phyloP scores from a whole-genome alignment of 2,329 filamentous ascomycete species.

The Balansia obtecta region DNA sequence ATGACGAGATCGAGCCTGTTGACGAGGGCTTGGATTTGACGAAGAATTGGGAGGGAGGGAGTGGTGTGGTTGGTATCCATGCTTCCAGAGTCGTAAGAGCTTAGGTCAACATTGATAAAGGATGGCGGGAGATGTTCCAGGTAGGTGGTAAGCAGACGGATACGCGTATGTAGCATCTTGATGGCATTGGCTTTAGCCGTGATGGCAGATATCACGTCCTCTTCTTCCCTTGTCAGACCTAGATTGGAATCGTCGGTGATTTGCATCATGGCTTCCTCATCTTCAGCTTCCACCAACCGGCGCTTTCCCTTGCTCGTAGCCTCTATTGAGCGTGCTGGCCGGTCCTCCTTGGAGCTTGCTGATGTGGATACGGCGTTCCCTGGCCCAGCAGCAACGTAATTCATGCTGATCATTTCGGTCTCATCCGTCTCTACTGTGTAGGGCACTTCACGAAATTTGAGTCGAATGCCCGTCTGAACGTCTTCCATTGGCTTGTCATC shows the following conservation, averaged over 20 bases:
- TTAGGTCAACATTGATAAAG: conserved; percentile 41
- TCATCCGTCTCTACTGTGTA: conserved; percentile 90
- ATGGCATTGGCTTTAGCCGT: conserved; percentile 86
- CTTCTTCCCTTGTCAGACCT: conserved; percentile 43
- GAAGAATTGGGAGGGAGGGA: conserved; percentile 62
- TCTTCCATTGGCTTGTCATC: conserved; percentile 67
- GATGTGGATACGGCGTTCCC: conserved; percentile 49
- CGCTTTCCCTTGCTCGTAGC: conserved; percentile 42
- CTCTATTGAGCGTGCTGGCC: conserved; percentile 29
- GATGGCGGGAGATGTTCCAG: conserved; percentile 59
- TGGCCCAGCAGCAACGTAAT: conserved; percentile 77
- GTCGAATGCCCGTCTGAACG: conserved; percentile 38
- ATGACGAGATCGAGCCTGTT: conserved; percentile 72
- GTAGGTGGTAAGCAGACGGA: conserved; percentile 64
- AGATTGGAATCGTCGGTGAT: conserved; percentile 24
- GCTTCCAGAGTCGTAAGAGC: conserved; percentile 16
- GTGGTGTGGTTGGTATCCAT: conserved; percentile 27
- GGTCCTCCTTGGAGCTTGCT: conserved; percentile 30
- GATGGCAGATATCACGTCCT: conserved; percentile 52
- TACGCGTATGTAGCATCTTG: conserved; percentile 76
- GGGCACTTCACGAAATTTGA: conserved; percentile 71
- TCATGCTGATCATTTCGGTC: conserved; percentile 94
- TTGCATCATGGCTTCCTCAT: conserved; percentile 16
- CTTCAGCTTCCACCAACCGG: conserved; percentile 22
- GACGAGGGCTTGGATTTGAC: conserved; percentile 77